Evolutionary conservation across 2,329 filamentous ascomycete genomes (phyloP), one percentile per base, ranked within the genome.

Genomic region (Alternaria novae-zelandiae): DNA sequence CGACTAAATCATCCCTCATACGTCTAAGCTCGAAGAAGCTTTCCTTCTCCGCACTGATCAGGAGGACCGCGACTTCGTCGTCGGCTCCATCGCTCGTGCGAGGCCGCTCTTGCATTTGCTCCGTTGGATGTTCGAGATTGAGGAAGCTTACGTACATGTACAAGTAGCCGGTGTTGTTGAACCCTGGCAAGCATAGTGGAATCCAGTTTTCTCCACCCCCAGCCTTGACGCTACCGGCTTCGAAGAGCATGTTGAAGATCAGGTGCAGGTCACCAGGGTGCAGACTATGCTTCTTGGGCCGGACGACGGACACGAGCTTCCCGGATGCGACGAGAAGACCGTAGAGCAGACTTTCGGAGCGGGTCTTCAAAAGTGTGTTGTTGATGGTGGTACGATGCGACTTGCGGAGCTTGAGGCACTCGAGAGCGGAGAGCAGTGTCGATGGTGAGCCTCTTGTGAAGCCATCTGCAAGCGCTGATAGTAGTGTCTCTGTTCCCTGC

Each of bases 141-240:
- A 99, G 87, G 79, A 98, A 99, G 83, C 93, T 97, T 77, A 99
- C 96, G 76, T 98, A 99, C 94, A 99, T 98, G 83, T 99, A 97
- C 2, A 99, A 86, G 77, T 97, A 99, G 25, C 96, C 96, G 55
- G 90, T 92, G 79, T 93, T 98, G 82, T 99, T 99, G 83, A 99
- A 99, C 6, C 94, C 95, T 0, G 96, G 96, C 4, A 99, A 86
- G 74, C 96, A 99, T 7, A 99, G 86, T 0, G 96, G 96, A 51
- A 98, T 95, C 96, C 96, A 99, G 73, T 95, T 97, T 80, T 99
- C 96, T 28, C 95, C 96, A n/a, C 88, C 94, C 6, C 92, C 94
- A 20, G 93, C 91, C 77, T 96, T 95, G 77, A 99, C 91, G 46
- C 93, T 91, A 53, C 93, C 93, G 3, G 95, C 96, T 82, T 97